phyloP scores from a whole-genome alignment of 2,329 filamentous ascomycete genomes.

The Blumeria hordei region DNA sequence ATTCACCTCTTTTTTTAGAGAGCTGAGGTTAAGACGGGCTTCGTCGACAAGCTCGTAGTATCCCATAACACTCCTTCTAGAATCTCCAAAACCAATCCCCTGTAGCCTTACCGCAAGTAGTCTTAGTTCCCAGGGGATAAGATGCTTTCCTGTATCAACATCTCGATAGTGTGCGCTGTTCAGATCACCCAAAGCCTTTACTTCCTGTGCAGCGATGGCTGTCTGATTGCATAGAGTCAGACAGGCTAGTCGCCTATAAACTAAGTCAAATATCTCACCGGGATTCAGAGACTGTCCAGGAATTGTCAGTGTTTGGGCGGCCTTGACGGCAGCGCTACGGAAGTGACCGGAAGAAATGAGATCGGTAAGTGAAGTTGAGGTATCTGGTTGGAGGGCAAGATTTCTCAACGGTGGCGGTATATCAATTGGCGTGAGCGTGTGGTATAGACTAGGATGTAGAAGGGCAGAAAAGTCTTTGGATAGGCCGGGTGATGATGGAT shows the following conservation, averaged over 20 bases:
- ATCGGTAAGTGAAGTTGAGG: constrained; percentile 38
- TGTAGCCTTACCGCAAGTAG: constrained; percentile 66
- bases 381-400: constrained; percentile 35
- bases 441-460: constrained; percentile 59
- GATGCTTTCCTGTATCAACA: constrained; percentile 28
- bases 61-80: constrained; percentile 62
- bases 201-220: constrained; percentile 42
- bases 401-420: constrained; percentile 43
- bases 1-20: constrained; percentile 16
- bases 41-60: constrained; percentile 75
- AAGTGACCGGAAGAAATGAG: constrained; percentile 56
- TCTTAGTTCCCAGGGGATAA: constrained; percentile 73
- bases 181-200: constrained; percentile 37
- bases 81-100: constrained; percentile 66
- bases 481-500: constrained; percentile 16
- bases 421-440: constrained; percentile 43
- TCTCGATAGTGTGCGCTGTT: constrained; percentile 31
- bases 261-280: constrained; percentile 44
- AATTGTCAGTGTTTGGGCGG: constrained; percentile 34
- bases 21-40: constrained; percentile 35
- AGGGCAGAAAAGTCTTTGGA: constrained; percentile 60
- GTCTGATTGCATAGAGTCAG: constrained; percentile 56
- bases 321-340: constrained; percentile 48
- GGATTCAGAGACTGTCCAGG: constrained; percentile 29
- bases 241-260: constrained; percentile 64